phyloP scores from a whole-genome alignment of 164 flowering plant genomes.

The Stephania yunnanensis region DNA sequence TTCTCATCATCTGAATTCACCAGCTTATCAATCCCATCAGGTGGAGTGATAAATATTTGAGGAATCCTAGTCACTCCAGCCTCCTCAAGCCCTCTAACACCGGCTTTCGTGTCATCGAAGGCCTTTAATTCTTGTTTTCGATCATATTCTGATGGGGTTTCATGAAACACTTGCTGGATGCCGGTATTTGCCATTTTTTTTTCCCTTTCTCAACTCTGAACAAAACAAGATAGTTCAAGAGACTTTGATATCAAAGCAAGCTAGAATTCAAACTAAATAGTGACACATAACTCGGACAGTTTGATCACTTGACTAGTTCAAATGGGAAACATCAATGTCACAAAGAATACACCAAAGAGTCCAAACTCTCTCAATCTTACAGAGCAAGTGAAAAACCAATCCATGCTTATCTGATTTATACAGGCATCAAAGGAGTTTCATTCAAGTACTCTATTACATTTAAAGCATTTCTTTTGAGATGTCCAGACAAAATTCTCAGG shows the following conservation, averaged over 20 bases:
- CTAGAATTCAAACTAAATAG: too few relatives aligned
- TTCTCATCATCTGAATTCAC: not conserved
- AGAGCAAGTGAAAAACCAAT: not conserved
- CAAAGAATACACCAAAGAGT: too few relatives aligned
- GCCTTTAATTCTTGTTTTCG: constrained; percentile 18
- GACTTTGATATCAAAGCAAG: not conserved
- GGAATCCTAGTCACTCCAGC: constrained; percentile 10
- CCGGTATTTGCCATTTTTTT: not conserved
- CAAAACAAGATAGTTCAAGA: not conserved
- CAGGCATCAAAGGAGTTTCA: not conserved
- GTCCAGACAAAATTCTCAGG: not conserved
- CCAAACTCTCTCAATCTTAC: too few relatives aligned
- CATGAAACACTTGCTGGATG: not conserved
- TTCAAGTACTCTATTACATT: not conserved
- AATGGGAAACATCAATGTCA: not conserved
- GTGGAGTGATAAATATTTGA: too few relatives aligned
- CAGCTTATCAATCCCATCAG: not conserved
- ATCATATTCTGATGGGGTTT: not conserved
- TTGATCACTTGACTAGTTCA: not conserved
- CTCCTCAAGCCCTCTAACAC: constrained; percentile 30
- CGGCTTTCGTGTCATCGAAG: constrained; percentile 27
- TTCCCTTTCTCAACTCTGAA: not conserved
- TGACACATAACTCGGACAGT: too few relatives aligned
- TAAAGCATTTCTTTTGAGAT: not conserved
- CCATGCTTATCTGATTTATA: not conserved